Base-by-base conservation (phyloP, 148 eudicot genomes). In the Spergularia bocconei region DNA sequence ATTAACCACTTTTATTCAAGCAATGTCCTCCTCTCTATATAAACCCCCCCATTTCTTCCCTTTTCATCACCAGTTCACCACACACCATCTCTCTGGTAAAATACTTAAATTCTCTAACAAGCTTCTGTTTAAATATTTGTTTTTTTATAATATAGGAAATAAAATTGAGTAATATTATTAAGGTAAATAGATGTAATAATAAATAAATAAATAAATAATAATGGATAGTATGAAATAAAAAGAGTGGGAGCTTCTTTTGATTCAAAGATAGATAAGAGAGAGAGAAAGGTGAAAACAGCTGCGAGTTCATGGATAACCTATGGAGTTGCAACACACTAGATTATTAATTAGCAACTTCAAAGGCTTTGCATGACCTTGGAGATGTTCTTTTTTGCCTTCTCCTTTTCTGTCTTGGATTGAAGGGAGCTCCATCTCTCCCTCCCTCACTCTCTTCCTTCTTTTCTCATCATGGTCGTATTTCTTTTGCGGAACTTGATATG, bases 361-460 rank as follows among this genome's bases (percentile, higher is more conserved):
- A 76, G 73, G 79, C 58, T 67, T 38, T 9, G 73, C 58, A 76
- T 76, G 79, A 68, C 59, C 73, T 67, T 23, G 73, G 79, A 76
- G 79, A 39, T 76, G 79, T 10, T 39, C 48, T 3, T 29, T 59
- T 70, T 76, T 11, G 67, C 73, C 50, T 76, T 17, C 48, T 66
- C 58, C 50, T 76, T 75, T 75, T 67, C 12, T 16, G 36, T 25
- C 73, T 76, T 76, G 66, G 79, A 76, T 64, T 76, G 67, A 76
- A 76, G 65, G 73, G 73, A 76, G 73, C 59, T 76, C 79, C 59
- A 6, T 10, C 15, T 50, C 33, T 11, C 51, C 41, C 29, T 50
- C n/a, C n/a, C n/a, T n/a, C n/a, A n/a, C n/a, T n/a, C n/a, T n/a
- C n/a, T n/a, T n/a, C n/a, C n/a, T n/a, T n/a, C n/a, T n/a, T n/a